Evolutionary conservation across 164 flowering plant genomes (phyloP).

Genomic region (Sextonia rubra): DNA sequence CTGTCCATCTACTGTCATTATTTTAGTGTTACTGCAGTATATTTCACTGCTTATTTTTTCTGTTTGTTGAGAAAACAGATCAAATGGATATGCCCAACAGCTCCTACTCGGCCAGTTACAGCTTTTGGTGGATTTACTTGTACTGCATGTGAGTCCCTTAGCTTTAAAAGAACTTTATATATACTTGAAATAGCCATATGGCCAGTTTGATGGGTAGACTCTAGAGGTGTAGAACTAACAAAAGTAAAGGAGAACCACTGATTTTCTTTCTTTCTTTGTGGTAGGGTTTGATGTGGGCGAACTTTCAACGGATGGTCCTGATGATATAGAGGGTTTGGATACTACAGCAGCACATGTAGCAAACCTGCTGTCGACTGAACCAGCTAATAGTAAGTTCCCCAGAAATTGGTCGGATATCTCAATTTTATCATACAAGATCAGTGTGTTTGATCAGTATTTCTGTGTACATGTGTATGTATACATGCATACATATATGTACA

Average conservation of each 20-base stretch:
- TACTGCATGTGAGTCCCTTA: constrained; percentile 54
- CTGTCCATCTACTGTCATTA: background rate
- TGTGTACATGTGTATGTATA: no score
- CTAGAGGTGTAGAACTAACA: no score
- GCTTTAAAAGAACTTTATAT: background rate
- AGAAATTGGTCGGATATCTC: background rate
- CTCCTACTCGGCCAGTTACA: constrained; percentile 55
- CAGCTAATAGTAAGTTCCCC: constrained; percentile 62
- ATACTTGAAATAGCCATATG: no score
- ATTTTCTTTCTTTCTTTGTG: background rate
- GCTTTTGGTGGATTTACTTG: constrained; percentile 64
- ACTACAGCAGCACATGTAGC: constrained; percentile 94
- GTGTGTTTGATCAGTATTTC: background rate
- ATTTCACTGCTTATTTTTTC: background rate
- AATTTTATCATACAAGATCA: background rate
- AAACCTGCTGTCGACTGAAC: constrained; percentile 87
- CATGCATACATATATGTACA: background rate
- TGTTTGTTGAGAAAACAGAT: constrained; percentile 29
- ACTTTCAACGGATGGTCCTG: constrained; percentile 82
- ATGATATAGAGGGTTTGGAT: constrained; percentile 91
- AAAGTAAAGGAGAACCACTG: background rate
- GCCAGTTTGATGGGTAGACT: background rate
- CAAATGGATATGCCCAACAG: constrained; percentile 69
- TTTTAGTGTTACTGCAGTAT: background rate
- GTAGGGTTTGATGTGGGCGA: constrained; percentile 94